Evolutionary conservation across 2,329 filamentous ascomycete species (phyloP), one percentile per base, ranked within the genome.

Genomic region (Trichothecium sympodiale): DNA sequence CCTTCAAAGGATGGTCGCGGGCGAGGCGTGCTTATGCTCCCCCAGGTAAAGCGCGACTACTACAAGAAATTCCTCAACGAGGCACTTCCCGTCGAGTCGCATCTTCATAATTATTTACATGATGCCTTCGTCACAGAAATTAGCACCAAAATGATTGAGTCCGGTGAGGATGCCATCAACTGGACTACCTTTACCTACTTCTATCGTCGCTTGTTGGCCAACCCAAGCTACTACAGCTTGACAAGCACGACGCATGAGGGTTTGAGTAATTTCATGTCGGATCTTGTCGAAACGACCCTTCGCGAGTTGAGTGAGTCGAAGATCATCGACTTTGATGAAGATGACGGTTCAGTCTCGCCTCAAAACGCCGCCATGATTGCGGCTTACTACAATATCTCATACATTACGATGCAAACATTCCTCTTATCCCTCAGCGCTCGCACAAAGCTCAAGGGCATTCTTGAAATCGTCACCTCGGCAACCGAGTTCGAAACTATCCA

Each of bases 181-280:
- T 98, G 91, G 91, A 85, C 87, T 27, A 96, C 91, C 0, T 96
- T 95, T 55, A 95, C 89, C 9, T 98, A 94, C 64, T 95, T 96
- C 63, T 98, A 98, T 63, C 82, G 91, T 30, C 81, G 91, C 39
- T 72, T 98, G 27, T 72, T 96, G 26, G 88, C 89, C 20, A 98
- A 98, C 55, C 91, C 91, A 8, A 95, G 86, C 59, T 98, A 88
- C 65, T 98, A 98, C 63, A 84, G 86, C 46, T 65, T 98, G 41
- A 80, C 80, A 13, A 86, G 88, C 54, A 84, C 85, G 4, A 88
- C 84, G 1, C 85, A 95, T 46, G 89, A 96, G 47, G 88, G 84
- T 3, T 69, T 98, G n/a, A 95, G 87, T 58, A 81, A 83, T 23
- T 91, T 91, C 63, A 70, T 98, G 48, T 96, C 93, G 2, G 89